These are phyloP conservation scores for Fusarium nelsonii DNA, from an alignment of 2,329 filamentous ascomycete species.

Conservation along the genomic window DNA sequence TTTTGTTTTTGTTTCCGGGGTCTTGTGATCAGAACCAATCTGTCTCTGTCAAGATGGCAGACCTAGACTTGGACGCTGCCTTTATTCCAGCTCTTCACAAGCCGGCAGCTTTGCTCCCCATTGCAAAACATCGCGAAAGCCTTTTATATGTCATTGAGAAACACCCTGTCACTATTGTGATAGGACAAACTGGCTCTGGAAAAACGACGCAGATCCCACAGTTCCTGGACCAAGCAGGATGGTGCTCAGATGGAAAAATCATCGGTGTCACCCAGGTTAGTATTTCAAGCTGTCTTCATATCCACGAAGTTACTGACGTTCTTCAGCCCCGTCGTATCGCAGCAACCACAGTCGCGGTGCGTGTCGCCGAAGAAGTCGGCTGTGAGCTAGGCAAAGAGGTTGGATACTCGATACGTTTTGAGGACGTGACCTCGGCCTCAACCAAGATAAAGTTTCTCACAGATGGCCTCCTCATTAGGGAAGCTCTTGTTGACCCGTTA, in stretches of 20 bases:
- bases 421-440: constrained; percentile 86
- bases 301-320: constrained; percentile 28
- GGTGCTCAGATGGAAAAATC: constrained; percentile 84
- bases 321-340: constrained; percentile 86
- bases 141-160: constrained; percentile 90
- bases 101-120: constrained; percentile 84
- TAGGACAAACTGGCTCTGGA: constrained; percentile 93
- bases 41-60: constrained; percentile 59
- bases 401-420: constrained; percentile 92
- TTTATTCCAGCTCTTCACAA: constrained; percentile 90
- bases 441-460: constrained; percentile 96
- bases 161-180: constrained; percentile 84
- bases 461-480: constrained; percentile 89
- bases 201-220: constrained; percentile 98
- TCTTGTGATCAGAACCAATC: neutral
- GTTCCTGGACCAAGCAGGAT: constrained; percentile 88
- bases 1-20: neutral
- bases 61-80: constrained; percentile 67
- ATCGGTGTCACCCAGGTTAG: constrained; percentile 91
- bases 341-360: constrained; percentile 86
- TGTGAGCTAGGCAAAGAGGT: constrained; percentile 91
- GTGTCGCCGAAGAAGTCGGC: constrained; percentile 90
- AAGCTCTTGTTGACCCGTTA: constrained; percentile 92
- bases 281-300: constrained; percentile 17
- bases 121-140: constrained; percentile 82